Evolutionary conservation across 345 rosid species (phyloP).

Genomic region (Eucalyptus regnans): DNA sequence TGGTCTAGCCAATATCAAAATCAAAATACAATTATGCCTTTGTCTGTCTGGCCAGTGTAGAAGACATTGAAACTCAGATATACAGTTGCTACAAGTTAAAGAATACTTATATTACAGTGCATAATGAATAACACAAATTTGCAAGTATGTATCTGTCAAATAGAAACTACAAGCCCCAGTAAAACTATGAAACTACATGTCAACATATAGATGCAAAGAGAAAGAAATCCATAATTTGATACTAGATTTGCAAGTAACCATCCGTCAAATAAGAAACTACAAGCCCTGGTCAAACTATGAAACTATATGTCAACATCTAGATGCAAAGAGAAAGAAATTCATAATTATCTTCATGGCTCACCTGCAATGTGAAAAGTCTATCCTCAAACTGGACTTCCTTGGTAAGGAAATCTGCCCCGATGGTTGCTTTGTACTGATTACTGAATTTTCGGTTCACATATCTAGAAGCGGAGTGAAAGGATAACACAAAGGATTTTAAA

Average conservation of each 20-base stretch:
- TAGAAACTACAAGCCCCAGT: background rate
- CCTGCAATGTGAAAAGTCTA: slow-evolving; percentile 89
- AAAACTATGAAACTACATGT: background rate
- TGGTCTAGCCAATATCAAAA: background rate
- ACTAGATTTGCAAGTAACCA: background rate
- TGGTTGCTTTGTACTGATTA: slow-evolving; percentile 91
- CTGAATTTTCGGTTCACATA: slow-evolving; percentile 88
- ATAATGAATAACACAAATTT: background rate
- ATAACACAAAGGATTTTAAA: background rate
- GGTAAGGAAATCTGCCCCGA: slow-evolving; percentile 91
- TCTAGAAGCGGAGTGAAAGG: slow-evolving; percentile 22
- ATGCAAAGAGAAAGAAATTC: background rate
- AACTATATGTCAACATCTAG: background rate
- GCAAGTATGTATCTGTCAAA: background rate
- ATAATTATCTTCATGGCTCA: background rate
- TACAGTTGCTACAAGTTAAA: background rate
- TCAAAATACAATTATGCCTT: background rate
- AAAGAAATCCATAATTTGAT: background rate
- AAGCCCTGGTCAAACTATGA: background rate
- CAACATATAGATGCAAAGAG: background rate
- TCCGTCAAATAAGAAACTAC: background rate
- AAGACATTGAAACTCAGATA: background rate
- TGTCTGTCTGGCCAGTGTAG: background rate
- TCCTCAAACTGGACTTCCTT: slow-evolving; percentile 90
- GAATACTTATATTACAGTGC: background rate